Percentiles rank a stretch among this genome's conserved stretches.
Evolutionary conservation across 805 yeast species (phyloP).

Genomic region (Spathaspora gorwiae): DNA sequence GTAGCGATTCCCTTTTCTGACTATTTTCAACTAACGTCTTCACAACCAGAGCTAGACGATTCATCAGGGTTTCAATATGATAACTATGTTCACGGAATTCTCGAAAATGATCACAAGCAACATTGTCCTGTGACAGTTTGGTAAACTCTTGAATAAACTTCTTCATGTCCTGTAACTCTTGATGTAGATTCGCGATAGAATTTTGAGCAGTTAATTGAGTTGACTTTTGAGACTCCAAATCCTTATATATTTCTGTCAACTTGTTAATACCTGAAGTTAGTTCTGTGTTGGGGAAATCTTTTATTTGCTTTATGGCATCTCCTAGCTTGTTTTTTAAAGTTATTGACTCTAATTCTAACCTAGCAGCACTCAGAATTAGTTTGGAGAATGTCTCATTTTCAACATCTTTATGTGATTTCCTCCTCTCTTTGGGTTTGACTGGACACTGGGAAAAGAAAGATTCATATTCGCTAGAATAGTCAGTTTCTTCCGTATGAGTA

Average conservation of each 20-base stretch:
- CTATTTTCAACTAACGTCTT: background rate
- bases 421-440: background rate
- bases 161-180: slow-evolving; percentile 10
- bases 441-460: slow-evolving; percentile 5
- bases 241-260: background rate
- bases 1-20: background rate
- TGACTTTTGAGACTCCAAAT: background rate
- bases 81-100: background rate
- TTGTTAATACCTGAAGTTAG: background rate
- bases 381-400: background rate
- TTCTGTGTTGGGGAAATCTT: slow-evolving; percentile 1
- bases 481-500: slow-evolving; percentile 13
- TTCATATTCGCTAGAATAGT: slow-evolving; percentile 19
- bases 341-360: slow-evolving; percentile 25
- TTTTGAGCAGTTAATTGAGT: background rate
- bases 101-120: background rate
- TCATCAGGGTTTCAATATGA: background rate
- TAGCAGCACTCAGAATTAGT: slow-evolving; percentile 25
- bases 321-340: slow-evolving; percentile 17
- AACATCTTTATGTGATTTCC: background rate
- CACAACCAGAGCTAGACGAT: background rate
- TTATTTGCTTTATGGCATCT: background rate
- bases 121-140: too few species aligned
- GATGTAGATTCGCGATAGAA: background rate
- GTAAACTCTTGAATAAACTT: slow-evolving; percentile 5